A percentile compares a stretch with the other conserved stretches of the same genome.
Conservation (phyloP, 192 early-diverging fungal species). For the Mortierella claussenii region DNA sequence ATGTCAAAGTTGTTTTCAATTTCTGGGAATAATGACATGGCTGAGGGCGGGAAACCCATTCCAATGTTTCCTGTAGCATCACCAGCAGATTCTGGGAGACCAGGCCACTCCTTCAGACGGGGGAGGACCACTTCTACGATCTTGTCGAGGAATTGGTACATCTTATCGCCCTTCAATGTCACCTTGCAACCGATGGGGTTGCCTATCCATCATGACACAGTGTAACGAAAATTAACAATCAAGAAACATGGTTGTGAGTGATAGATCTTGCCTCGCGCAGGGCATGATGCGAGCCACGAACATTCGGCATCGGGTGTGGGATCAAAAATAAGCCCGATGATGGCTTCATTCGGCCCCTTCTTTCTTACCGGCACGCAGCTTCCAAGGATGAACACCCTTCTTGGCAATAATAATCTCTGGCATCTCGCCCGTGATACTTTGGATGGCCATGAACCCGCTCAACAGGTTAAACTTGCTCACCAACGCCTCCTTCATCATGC, state of each 20-base stretch:
- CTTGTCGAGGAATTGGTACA: conserved; percentile 97
- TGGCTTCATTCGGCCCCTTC: too few relatives aligned
- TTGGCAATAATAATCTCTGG: conserved; percentile 86
- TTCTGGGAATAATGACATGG: conserved; percentile 94
- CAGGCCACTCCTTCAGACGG: conserved; percentile 91
- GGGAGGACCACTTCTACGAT: conserved; percentile 93
- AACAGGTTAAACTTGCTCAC: conserved; percentile 90
- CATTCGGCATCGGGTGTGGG: too few relatives aligned
- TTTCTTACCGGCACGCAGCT: conserved; percentile 79
- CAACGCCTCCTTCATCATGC: conserved; percentile 88
- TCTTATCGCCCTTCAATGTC: conserved; percentile 81
- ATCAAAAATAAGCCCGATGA: too few relatives aligned
- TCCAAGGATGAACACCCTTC: conserved; percentile 82
- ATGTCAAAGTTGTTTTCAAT: conserved; percentile 96
- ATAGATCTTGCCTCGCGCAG: too few relatives aligned
- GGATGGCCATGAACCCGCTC: conserved; percentile 91
- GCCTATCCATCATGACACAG: too few relatives aligned
- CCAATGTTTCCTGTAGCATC: conserved; percentile 87
- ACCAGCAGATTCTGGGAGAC: conserved; percentile 76
- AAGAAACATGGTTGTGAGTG: too few relatives aligned
- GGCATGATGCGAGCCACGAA: too few relatives aligned
- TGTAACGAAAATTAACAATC: too few relatives aligned
- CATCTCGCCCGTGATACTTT: conserved; percentile 85
- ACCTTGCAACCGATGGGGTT: conserved; percentile 93
- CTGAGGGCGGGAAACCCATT: conserved; percentile 84